Evolutionary conservation across 2,329 filamentous ascomycete genomes (phyloP).

Genomic region (Penicillium decumbens): DNA sequence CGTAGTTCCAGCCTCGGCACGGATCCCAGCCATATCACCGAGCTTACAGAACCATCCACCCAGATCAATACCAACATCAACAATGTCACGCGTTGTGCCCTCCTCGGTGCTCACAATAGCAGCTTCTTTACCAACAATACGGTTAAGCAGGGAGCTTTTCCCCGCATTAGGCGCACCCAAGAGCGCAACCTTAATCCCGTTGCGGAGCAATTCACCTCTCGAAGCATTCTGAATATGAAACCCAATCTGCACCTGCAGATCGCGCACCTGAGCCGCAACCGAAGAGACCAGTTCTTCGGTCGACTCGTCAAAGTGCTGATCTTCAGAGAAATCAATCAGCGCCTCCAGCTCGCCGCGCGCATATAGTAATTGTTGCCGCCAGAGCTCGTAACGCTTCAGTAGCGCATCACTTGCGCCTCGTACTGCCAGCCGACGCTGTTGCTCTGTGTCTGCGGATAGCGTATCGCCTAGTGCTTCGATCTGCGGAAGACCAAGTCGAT

Average conservation of each 20-base stretch:
- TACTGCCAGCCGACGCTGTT: constrained; percentile 82
- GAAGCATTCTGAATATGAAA: constrained; percentile 72
- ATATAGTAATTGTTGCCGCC: constrained; percentile 71
- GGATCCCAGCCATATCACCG: constrained; percentile 88
- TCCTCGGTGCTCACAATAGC: constrained; percentile 92
- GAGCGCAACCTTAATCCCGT: constrained; percentile 79
- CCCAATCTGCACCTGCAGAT: constrained; percentile 59
- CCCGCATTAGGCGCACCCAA: constrained; percentile 90
- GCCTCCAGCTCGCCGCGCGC: constrained; percentile 91
- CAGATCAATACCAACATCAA: constrained; percentile 86
- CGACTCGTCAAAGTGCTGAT: constrained; percentile 93
- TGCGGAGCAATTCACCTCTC: constrained; percentile 75
- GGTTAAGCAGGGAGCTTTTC: constrained; percentile 90
- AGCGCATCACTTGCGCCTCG: constrained; percentile 68
- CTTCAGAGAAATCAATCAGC: constrained; percentile 93
- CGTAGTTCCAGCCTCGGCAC: constrained; percentile 41
- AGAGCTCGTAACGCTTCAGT: constrained; percentile 71
- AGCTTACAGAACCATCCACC: constrained; percentile 88
- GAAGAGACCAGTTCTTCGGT: constrained; percentile 65
- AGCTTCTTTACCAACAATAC: constrained; percentile 83
- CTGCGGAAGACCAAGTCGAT: constrained; percentile 79
- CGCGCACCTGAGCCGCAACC: constrained; percentile 61
- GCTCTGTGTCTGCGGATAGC: constrained; percentile 71
- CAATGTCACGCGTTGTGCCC: constrained; percentile 88
- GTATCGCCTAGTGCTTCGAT: constrained; percentile 62